Base-by-base conservation (phyloP, 2,329 filamentous ascomycete species). In the Grosmannia huntii region DNA sequence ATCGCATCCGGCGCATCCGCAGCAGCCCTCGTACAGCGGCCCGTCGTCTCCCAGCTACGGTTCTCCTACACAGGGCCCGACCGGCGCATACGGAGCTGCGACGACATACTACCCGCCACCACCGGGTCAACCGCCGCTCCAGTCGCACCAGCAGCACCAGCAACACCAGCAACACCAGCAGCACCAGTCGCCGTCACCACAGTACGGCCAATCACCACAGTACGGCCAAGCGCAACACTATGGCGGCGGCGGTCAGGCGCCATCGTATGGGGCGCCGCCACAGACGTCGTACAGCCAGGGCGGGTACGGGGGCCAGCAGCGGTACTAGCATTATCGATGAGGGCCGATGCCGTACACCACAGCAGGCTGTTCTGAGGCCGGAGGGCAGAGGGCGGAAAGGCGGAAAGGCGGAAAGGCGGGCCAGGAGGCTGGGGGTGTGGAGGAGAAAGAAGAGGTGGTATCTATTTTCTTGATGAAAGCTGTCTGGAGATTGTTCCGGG, bases 151-250 rank as follows among this genome's bases (percentile, higher is more conserved):
- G 25, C 49, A n/a, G n/a, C n/a, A n/a, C n/a, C n/a, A n/a, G n/a
- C n/a, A n/a, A n/a, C 41, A 44, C 19, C 41, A 44, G 41, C 41
- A 44, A 16, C 12, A 38, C 36, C 41, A 44, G 41, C 41, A 44
- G 5, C 36, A 38, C 36, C 36, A 38, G 7, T 55, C 59, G 16
- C 38, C 60, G 16, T 28, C 27, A 49, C 46, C 27, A 5, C 25
- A 57, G 4, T 61, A 60, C 49, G 60, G 52, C 2, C 60, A 56
- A 23, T 6, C 51, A 19, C 3, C 44, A 55, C 25, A 28, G 36
- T 31, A 54, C 11, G 33, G 33, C 33, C 53, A 54, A 16, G 33
- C 25, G 4, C 16, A n/a, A 10, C 33, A 23, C 1, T 61, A 61
- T 3, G 52, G 58, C 2, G 55, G 38, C n/a, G 33, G 53, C 31